Evolutionary conservation across 495 filamentous ascomycete species (phyloP).

Genomic region (Pseudoneurospora amorphoporcata): DNA sequence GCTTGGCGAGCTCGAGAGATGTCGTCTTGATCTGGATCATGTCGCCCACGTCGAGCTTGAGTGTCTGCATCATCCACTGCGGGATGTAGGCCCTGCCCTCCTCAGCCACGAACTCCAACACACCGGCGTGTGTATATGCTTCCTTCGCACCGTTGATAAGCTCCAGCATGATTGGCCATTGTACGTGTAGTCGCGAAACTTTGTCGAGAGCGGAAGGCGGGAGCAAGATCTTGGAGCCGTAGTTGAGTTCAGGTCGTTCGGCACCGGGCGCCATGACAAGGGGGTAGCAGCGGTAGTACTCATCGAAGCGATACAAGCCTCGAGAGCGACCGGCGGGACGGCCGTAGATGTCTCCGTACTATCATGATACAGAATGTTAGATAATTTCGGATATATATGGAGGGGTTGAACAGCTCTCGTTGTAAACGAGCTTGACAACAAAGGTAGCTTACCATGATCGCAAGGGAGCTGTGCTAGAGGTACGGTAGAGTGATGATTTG

Average conservation of each 20-base stretch:
- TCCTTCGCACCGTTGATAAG: conserved; percentile 75
- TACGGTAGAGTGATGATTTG: not conserved
- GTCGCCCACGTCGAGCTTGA: conserved; percentile 80
- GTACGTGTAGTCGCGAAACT: conserved; percentile 89
- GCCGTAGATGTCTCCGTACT: not conserved
- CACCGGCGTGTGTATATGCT: conserved; percentile 79
- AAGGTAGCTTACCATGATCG: not conserved
- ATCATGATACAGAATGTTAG: not conserved
- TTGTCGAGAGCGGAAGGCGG: conserved; percentile 93
- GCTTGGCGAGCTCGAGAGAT: conserved; percentile 73
- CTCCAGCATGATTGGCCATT: conserved; percentile 96
- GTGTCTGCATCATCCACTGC: conserved; percentile 93
- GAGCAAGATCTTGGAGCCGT: conserved; percentile 94
- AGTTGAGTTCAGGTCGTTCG: conserved; percentile 83
- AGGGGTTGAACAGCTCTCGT: not conserved
- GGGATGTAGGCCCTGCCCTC: conserved; percentile 94
- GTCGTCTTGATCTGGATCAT: conserved; percentile 91
- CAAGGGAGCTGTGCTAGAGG: not conserved
- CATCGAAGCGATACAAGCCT: conserved; percentile 66
- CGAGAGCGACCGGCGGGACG: conserved; percentile 18
- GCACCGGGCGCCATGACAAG: conserved; percentile 88
- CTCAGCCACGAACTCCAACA: conserved; percentile 94
- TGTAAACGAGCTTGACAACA: not conserved
- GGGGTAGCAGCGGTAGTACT: conserved; percentile 95
- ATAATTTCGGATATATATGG: not conserved